phyloP scores from a whole-genome alignment of 306 rosid species.

The Prunus davidiana region DNA sequence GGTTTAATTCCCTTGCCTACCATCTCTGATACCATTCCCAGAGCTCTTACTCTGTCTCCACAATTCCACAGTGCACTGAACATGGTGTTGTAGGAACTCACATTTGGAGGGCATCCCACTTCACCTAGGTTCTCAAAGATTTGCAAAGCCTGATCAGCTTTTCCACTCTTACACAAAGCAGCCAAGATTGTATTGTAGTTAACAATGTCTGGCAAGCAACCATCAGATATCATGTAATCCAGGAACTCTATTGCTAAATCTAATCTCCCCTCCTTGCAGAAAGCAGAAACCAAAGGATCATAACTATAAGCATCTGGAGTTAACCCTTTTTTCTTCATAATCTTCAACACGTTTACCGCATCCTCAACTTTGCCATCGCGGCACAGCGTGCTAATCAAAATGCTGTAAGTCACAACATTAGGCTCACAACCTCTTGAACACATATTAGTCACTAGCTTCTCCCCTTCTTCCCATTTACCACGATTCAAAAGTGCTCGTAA shows the following conservation, averaged over 20 bases:
- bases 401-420: constrained; percentile 60
- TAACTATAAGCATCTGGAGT: constrained; percentile 78
- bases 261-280: constrained; percentile 66
- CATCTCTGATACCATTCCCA: constrained; percentile 71
- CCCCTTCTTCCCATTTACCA: constrained; percentile 65
- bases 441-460: constrained; percentile 60
- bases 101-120: constrained; percentile 80
- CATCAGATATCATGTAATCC: constrained; percentile 72
- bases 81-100: constrained; percentile 80
- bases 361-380: constrained; percentile 59
- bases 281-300: constrained; percentile 72
- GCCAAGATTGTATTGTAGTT: constrained; percentile 79
- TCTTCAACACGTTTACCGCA: constrained; percentile 63
- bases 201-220: constrained; percentile 73
- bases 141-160: constrained; percentile 56
- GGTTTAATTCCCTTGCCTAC: constrained; percentile 55
- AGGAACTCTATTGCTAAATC: constrained; percentile 62
- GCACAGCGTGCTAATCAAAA: constrained; percentile 62
- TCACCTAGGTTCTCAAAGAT: constrained; percentile 66
- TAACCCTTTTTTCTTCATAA: constrained; percentile 70
- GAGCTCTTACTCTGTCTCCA: constrained; percentile 63
- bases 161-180: constrained; percentile 67
- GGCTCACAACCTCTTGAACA: constrained; percentile 58
- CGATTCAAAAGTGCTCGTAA: constrained; percentile 54
- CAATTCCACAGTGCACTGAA: constrained; percentile 72